These are phyloP conservation scores for Curvularia sp. DNA, from an alignment of 2,329 filamentous ascomycete species.

Conservation along the genomic window DNA sequence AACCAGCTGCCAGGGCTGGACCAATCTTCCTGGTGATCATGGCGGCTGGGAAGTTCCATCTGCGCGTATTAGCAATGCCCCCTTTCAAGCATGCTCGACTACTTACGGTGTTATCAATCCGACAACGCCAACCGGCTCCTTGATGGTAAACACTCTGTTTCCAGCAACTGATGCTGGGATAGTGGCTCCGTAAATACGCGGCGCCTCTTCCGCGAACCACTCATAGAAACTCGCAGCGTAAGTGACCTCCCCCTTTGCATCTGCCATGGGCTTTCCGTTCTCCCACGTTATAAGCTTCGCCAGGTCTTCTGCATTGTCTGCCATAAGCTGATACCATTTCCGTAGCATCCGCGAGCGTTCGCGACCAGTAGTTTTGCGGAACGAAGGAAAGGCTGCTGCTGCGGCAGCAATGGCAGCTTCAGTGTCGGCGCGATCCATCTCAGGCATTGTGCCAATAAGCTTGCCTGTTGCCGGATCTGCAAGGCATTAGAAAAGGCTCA, in stretches of 20 bases:
- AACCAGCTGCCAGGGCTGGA: conserved; percentile 86
- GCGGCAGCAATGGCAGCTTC: conserved; percentile 85
- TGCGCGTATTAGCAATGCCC: conserved; percentile 30
- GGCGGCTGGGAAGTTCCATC: conserved; percentile 77
- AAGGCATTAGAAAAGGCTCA: conserved; percentile 14
- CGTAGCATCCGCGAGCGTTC: conserved; percentile 76
- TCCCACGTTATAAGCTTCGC: conserved; percentile 87
- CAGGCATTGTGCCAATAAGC: conserved; percentile 82
- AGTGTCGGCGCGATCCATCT: conserved; percentile 81
- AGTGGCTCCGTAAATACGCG: conserved; percentile 66
- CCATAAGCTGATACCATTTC: conserved; percentile 82
- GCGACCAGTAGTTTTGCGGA: conserved; percentile 74
- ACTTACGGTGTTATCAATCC: conserved; percentile 77
- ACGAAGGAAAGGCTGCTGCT: conserved; percentile 73
- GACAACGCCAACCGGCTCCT: conserved; percentile 84
- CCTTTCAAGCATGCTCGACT: not conserved
- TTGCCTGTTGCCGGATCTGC: conserved; percentile 83
- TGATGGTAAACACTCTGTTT: conserved; percentile 79
- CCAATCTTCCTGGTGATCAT: conserved; percentile 62
- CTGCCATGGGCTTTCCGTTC: conserved; percentile 81
- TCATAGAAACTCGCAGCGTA: conserved; percentile 53
- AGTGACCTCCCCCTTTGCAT: conserved; percentile 52
- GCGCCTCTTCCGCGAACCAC: conserved; percentile 53
- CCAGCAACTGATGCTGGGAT: conserved; percentile 73
- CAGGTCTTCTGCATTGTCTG: conserved; percentile 80